Conservation (phyloP, 495 filamentous ascomycete species). For the Penicillium antarcticum region DNA sequence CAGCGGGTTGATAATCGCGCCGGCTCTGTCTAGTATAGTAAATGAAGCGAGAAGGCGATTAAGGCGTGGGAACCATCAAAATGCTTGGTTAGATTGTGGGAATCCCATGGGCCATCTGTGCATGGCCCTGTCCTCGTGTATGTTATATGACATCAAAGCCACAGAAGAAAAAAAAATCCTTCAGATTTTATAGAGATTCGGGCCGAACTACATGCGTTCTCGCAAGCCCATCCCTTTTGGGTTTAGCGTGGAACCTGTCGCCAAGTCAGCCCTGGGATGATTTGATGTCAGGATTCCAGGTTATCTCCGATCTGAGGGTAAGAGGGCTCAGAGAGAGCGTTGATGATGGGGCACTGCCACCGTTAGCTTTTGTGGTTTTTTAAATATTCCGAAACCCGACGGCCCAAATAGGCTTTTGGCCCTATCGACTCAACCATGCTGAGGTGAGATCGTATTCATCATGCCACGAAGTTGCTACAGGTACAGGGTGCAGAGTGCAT, state of each 20-base stretch:
- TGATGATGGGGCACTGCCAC: no score
- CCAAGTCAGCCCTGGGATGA: conserved; percentile 2
- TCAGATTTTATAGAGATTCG: conserved; percentile 16
- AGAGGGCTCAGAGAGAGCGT: no score
- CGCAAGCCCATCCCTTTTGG: conserved; percentile 27
- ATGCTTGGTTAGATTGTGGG: conserved; percentile 3
- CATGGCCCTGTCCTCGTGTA: neutral
- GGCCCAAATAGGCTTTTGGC: neutral
- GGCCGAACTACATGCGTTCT: conserved; percentile 17
- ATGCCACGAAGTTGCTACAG: no score
- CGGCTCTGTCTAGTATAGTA: conserved; percentile 2
- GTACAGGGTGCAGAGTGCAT: no score
- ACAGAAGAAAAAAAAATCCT: neutral
- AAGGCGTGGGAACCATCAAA: neutral
- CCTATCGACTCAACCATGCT: neutral
- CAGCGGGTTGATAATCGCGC: conserved; percentile 1
- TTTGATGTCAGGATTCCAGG: no score
- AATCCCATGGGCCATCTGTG: neutral
- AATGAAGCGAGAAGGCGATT: neutral
- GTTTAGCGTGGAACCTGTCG: conserved; percentile 14
- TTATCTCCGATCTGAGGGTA: conserved; percentile 3
- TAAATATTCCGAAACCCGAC: neutral
- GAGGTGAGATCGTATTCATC: neutral
- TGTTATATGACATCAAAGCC: conserved; percentile 9
- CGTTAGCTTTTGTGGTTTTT: neutral